Evolutionary conservation across 495 filamentous ascomycete species (phyloP), one percentile per base, ranked within the genome.

Genomic region (Aspergillus haitiensis): DNA sequence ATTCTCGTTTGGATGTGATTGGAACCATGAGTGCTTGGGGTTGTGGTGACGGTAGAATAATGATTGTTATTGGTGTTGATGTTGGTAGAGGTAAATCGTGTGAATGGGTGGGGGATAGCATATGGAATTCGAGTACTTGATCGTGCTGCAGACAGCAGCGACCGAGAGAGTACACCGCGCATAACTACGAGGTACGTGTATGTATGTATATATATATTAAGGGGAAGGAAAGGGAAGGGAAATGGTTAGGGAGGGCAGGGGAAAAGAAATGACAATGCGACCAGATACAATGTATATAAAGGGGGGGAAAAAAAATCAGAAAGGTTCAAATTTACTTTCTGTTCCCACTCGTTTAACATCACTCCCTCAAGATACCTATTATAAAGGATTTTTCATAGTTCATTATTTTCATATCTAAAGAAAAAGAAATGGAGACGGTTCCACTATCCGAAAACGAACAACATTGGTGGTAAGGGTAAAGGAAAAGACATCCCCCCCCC

Each of bases 1-100:
- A 71, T 52, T 32, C 71, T 69, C 16, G 65, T 66, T 42, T 77
- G 75, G 39, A 79, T 75, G 64, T 73, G 69, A 32, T 75, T 66
- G 6, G 65, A 52, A 27, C 55, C 58, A 47, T 72, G 63, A 12
- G 62, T 58, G 3, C 58, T 52, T 9, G 50, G 5, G 6, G 60
- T 49, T 3, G 58, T 12, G 35, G 52, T 49, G n/a, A 58, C 64
- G 6, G 59, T 58, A 49, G 56, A 63, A 12, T 47, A 55, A 7
- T 31, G 55, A 44, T 35, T 51, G 11, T 27, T 27, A 27, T 27
- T 27, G 21, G 21, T 27, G 21, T 27, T 27, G 21, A 27, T 3
- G 3, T 27, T 27, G 58, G 48, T 51, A 58, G 10, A 33, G 40
- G 59, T 27, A 37, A 63, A 15, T 8, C 34, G 44, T 15, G 59